Evolutionary conservation across 31 red algal species (phyloP), one percentile per base, ranked within the genome.

Genomic region (Odonthalia washingtoniensis): DNA sequence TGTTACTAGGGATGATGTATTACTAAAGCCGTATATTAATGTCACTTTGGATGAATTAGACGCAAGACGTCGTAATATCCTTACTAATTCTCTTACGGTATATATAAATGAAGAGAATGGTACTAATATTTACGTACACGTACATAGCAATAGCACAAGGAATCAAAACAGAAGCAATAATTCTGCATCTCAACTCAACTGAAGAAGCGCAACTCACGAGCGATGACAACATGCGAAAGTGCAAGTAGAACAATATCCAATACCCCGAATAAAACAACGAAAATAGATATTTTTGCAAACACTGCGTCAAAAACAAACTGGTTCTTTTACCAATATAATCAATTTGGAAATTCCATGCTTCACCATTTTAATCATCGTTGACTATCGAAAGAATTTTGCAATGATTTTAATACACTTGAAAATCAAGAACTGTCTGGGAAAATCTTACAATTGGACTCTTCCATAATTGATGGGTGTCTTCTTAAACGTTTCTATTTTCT

Each of bases 311-410:
- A 18, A 66, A n/a, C 4, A 40, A 4, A 45, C 45, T 82, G 83
- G 75, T 86, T 74, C 44, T 84, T 94, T 46, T 94, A 87, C 64
- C 91, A 94, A 66, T 83, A 83, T n/a, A 81, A 57, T 44, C 65
- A 89, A 41, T 62, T 41, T 6, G 75, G 53, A 3, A 70, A 94
- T 46, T 83, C 70, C 6, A 88, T 82, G 65, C 78, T 94, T 37
- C 91, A 94, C 76, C 91, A 83, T 1, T 21, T 88, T 12, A 87
- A 87, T 44, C 87, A 90, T 53, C 87, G 84, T 26, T 82, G 62
- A 26, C 43, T 94, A 31, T 44, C 70, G 42, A 81, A 74, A 34
- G 53, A 88, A 32, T 88, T 74, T 31, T 49, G 61, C 35, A 41
- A 49, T 39, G 40, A 88, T 63, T 94, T 81, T 83, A 52, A 70